Base-by-base conservation (phyloP, 2,329 filamentous ascomycete species). In the Sclerotinia nivalis region DNA sequence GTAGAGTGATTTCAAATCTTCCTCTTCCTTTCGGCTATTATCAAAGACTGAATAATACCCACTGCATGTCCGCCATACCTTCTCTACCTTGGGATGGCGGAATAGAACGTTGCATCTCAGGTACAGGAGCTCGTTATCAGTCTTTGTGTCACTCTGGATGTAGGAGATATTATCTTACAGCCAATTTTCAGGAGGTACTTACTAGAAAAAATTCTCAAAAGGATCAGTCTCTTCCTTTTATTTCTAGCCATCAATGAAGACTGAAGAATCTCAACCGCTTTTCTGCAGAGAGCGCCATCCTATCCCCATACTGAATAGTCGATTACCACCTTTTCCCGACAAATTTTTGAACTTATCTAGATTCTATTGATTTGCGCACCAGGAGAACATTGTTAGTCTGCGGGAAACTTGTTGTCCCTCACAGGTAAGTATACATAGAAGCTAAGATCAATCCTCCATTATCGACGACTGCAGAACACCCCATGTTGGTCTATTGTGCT, bases 1-100 rank as follows among this genome's bases (percentile, higher is more conserved):
- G 55, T 31, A 40, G 31, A 58, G 6, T 5, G 12, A 12, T 58
- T 4, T 5, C n/a, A 6, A 12, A 2, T 10, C 4, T 40, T 37
- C 37, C n/a, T 1, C 28, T 58, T 37, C 28, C 9, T 55, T 55
- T 18, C 1, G 4, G 7, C 18, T 5, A 12, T 34, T 0, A 22
- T 34, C 54, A 10, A 22, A 55, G 3, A 22, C 1, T 34, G 4
- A 2, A 34, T 0, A 22, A 2, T 22, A 10, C 9, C 15, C 18
- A 20, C 15, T 55, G 8, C 25, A 28, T 31, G 4, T 31, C 52
- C 25, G 52, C 25, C 6, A 31, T 22, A 3, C 1, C 8, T 10
- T 31, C 1, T 15, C 3, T 8, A 1, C 5, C 1, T 8, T 52
- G 4, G n/a, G 2, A n/a, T 2, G 2, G 8, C n/a, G 2, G 13